Base-by-base conservation (phyloP, 768 basidiomycete species). In the Hortiboletus campestris region DNA sequence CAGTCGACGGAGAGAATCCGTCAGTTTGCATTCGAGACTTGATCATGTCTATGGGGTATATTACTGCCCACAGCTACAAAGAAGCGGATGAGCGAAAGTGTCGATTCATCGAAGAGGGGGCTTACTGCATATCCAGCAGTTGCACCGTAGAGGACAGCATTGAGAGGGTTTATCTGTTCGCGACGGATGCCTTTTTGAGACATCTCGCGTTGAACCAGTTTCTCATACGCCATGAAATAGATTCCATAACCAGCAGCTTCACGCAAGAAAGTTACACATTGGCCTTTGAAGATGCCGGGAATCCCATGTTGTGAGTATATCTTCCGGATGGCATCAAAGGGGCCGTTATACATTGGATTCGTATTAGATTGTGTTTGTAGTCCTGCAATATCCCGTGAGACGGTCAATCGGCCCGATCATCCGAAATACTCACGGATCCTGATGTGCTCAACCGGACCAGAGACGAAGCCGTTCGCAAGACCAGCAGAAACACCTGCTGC, bases 11-110 rank as follows among this genome's bases (percentile, higher is more conserved):
- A 12, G 83, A 78, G 70, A 94, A 94, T 0, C 87, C 90, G 66
- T 98, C 96, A 0, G 95, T 97, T 74, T 98, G 96, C 80, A 98
- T 89, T 50, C 94, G 84, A 28, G 92, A 93, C 69, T 98, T 98
- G 67, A 98, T 85, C 82, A 97, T 91, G 72, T 97, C 94, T 71
- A 95, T 88, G 16, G 94, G 94, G 76, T 96, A 96, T 76, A 94
- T 94, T 11, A 92, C 76, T n/a, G 83, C 86, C 91, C 91, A 94
- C 29, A 94, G 78, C 90, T 92, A 55, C 34, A 39, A 59, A 31
- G 46, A 43, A 44, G 59, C 9, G 16, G 20, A 39, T 67, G 22
- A 61, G 53, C 55, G 13, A 40, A 42, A 53, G 17, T 35, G 51
- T 22, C 45, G 59, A 43, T 25, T 20, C 19, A 16, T 17, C 17